Conservation (phyloP, 2,329 filamentous ascomycete genomes). For the Penicillium nordicum region DNA sequence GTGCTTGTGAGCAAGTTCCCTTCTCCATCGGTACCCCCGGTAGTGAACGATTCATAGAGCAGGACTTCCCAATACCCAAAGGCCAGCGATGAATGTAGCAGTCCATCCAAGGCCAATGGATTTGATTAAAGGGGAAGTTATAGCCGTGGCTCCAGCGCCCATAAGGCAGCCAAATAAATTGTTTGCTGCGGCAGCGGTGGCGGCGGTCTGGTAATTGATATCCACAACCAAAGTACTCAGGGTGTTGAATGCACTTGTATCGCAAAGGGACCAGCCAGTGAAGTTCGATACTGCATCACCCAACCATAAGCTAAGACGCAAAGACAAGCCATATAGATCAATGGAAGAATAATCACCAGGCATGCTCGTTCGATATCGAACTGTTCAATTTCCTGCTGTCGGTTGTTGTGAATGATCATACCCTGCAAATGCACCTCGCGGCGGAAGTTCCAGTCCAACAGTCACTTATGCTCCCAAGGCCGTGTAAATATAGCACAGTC, state of each 20-base stretch:
- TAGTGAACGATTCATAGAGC: conserved; percentile 19
- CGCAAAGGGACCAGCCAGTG: conserved; percentile 31
- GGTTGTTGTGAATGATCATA: conserved; percentile 39
- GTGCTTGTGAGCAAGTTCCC: background rate
- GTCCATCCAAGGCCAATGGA: conserved; percentile 28
- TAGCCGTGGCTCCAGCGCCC: conserved; percentile 23
- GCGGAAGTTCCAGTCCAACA: conserved; percentile 71
- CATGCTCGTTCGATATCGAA: conserved; percentile 51
- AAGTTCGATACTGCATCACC: conserved; percentile 33
- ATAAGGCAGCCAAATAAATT: conserved; percentile 25
- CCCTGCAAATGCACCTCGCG: conserved; percentile 52
- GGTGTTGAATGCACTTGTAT: conserved; percentile 37
- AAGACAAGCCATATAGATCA: conserved; percentile 26
- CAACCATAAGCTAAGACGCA: conserved; percentile 38
- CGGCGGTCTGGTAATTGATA: conserved; percentile 25
- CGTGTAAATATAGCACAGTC: conserved; percentile 23
- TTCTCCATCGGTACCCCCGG: conserved; percentile 18
- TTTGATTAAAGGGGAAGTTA: conserved; percentile 20
- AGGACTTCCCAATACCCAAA: conserved; percentile 24
- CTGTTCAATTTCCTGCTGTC: conserved; percentile 50
- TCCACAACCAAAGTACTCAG: conserved; percentile 47
- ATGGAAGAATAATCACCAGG: conserved; percentile 32
- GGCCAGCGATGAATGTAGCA: conserved; percentile 17
- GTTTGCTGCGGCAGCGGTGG: conserved; percentile 22
- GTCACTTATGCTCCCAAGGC: conserved; percentile 24